These are phyloP conservation scores for Tolypocladium endophyticum DNA, from an alignment of 2,329 filamentous ascomycete genomes.

Conservation along the genomic window DNA sequence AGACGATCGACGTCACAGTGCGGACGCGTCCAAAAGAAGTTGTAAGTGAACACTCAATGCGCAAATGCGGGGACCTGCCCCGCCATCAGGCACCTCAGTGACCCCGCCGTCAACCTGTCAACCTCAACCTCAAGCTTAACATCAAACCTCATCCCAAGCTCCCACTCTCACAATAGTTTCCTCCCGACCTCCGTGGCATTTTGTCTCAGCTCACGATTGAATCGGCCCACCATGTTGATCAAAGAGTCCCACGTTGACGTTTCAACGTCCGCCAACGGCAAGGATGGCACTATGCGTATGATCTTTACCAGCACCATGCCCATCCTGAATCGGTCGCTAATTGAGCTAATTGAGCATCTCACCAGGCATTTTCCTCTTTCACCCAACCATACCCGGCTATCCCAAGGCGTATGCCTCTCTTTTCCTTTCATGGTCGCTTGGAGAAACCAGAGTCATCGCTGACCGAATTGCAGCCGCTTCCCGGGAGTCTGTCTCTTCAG, in stretches of 20 bases:
- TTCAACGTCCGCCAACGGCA: constrained; percentile 38
- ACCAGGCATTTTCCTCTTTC: constrained; percentile 77
- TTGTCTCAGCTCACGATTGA: not conserved
- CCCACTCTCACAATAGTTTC: not conserved
- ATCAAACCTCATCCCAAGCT: not conserved
- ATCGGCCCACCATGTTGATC: constrained; percentile 34
- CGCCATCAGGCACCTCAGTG: not conserved
- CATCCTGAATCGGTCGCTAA: not conserved
- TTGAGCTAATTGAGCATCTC: constrained; percentile 1
- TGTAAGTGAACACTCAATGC: too few relatives aligned
- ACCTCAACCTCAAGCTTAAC: not conserved
- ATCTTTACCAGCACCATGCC: not conserved
- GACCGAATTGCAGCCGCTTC: constrained; percentile 43
- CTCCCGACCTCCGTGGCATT: not conserved
- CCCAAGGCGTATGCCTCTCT: constrained; percentile 58
- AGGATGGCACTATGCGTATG: constrained; percentile 43
- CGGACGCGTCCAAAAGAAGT: too few relatives aligned
- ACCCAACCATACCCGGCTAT: constrained; percentile 75
- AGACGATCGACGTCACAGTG: too few relatives aligned
- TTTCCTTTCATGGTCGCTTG: too few relatives aligned
- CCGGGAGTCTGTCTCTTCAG: constrained; percentile 83
- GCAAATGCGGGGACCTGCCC: not conserved
- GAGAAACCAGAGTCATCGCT: not conserved
- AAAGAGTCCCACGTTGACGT: constrained; percentile 43
- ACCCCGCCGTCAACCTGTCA: not conserved